Evolutionary conservation across 108 stramenopile genomes (phyloP).

Genomic region (Nitzschia sp.): DNA sequence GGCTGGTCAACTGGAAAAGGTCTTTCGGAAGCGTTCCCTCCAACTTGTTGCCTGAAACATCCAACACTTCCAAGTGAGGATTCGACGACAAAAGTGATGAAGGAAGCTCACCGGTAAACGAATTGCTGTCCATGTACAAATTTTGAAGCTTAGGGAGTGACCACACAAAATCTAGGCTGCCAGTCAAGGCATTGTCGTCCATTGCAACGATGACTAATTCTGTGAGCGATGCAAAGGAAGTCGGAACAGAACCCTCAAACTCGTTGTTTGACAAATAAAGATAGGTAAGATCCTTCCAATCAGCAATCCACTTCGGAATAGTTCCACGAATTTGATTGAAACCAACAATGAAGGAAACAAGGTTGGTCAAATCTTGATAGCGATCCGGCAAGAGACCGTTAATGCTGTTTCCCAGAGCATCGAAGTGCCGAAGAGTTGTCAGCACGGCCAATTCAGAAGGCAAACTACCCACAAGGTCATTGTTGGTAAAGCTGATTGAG

Average conservation of each 20-base stretch:
- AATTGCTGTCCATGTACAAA: constrained; percentile 42
- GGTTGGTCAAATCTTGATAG: constrained; percentile 25
- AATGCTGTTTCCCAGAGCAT: constrained; percentile 40
- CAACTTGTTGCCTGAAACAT: constrained; percentile 39
- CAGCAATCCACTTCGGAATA: constrained; percentile 36
- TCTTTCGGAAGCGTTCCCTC: constrained; percentile 31
- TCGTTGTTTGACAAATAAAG: constrained; percentile 43
- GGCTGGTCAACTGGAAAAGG: constrained; percentile 31
- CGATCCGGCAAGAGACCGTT: constrained; percentile 32
- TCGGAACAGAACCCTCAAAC: constrained; percentile 35
- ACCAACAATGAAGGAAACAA: constrained; percentile 19
- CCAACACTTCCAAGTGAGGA: constrained; percentile 29
- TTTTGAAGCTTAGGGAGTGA: constrained; percentile 25
- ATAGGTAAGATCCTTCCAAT: constrained; percentile 18
- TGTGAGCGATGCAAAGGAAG: background rate
- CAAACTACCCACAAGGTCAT: constrained; percentile 36
- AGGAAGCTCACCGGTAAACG: constrained; percentile 32
- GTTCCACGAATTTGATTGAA: constrained; percentile 36
- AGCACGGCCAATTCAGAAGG: constrained; percentile 36
- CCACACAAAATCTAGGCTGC: constrained; percentile 24
- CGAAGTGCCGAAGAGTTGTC: constrained; percentile 31
- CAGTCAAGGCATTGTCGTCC: constrained; percentile 42
- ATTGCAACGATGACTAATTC: constrained; percentile 35
- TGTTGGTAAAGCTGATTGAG: constrained; percentile 33
- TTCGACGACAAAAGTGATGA: background rate